phyloP scores from a whole-genome alignment of 1,284 basidiomycete species.

The Erythrobasidium hasegawianum region DNA sequence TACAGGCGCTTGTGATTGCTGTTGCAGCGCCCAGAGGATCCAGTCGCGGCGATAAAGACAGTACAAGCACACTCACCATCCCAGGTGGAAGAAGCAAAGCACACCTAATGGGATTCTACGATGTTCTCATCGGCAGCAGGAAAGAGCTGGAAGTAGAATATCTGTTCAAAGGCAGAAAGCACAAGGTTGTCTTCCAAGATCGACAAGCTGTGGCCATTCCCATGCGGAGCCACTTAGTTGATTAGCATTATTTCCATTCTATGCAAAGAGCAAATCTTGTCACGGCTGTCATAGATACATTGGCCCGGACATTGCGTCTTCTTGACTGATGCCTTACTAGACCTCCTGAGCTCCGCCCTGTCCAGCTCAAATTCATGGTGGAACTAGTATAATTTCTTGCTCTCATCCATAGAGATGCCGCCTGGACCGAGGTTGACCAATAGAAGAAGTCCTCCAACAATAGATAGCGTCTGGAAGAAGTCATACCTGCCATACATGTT shows the following conservation, averaged over 20 bases:
- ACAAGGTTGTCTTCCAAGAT: slow-evolving; percentile 74
- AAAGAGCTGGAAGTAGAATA: slow-evolving; percentile 71
- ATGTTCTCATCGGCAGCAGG: slow-evolving; percentile 57
- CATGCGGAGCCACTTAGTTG: slow-evolving; percentile 53
- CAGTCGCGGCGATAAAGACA: slow-evolving; percentile 44
- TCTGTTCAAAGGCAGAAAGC: slow-evolving; percentile 66
- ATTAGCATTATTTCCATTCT: not conserved
- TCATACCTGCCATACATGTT: slow-evolving; percentile 60
- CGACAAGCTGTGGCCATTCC: slow-evolving; percentile 67
- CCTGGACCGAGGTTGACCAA: slow-evolving; percentile 98
- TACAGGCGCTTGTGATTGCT: slow-evolving; percentile 68
- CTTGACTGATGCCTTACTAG: not conserved
- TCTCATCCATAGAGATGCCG: slow-evolving; percentile 96
- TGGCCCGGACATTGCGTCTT: not conserved
- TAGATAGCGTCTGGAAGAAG: slow-evolving; percentile 79
- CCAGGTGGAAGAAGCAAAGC: slow-evolving; percentile 64
- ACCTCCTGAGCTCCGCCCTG: no score
- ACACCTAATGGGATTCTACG: slow-evolving; percentile 45
- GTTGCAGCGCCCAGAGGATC: not conserved
- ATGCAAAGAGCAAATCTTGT: not conserved
- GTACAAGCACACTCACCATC: slow-evolving; percentile 70
- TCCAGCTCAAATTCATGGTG: no score
- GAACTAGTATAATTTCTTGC: slow-evolving; percentile 69
- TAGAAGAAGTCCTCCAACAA: slow-evolving; percentile 93
- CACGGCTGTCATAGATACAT: not conserved